Evolutionary conservation across 2,329 filamentous ascomycete species (phyloP), one percentile per base, ranked within the genome.

Genomic region (Apiospora aurea): DNA sequence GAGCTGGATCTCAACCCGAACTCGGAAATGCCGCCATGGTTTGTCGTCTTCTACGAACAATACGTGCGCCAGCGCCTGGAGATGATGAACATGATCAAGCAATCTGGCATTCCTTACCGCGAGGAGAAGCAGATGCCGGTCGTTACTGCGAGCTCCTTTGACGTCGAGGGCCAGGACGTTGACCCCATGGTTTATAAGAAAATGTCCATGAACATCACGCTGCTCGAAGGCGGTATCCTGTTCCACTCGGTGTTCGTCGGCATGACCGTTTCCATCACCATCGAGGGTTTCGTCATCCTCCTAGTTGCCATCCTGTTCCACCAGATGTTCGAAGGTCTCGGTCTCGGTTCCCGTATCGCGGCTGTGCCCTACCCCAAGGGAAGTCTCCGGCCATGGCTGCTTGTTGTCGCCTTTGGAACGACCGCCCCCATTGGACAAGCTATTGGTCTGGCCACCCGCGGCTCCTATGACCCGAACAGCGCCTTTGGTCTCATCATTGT

Each of bases 221-320:
- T 95, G 2, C 87, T 95, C 6, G 93, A 95, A 80, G 91, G 92
- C 71, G 93, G 93, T 73, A 95, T 95, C 75, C 85, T 95, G 14
- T 95, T 95, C 79, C 93, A 95, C 82, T 93, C 90, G 73, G 88
- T 95, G 72, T 94, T 94, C 79, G 92, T 94, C 71, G 91, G 91
- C 72, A 92, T 93, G 86, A 92, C 92, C 0, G 82, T 94, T 38
- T 92, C 90, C 38, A 91, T 94, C 74, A 91, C 91, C 26, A 88
- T 89, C 1, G 89, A 92, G 1, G 88, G 90, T 4, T 93, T 93
- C 79, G 81, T 91, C 71, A 85, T 93, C 38, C 86, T 94, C 4
- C 85, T 93, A 10, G 83, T 93, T 67, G 92, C 92, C 73, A 93
- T 94, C 72, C 82, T 91, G 44, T 93, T 94, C 83, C 92, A 93